Conservation (phyloP, 257 asterid species). For the Rubia yunnanensis region DNA sequence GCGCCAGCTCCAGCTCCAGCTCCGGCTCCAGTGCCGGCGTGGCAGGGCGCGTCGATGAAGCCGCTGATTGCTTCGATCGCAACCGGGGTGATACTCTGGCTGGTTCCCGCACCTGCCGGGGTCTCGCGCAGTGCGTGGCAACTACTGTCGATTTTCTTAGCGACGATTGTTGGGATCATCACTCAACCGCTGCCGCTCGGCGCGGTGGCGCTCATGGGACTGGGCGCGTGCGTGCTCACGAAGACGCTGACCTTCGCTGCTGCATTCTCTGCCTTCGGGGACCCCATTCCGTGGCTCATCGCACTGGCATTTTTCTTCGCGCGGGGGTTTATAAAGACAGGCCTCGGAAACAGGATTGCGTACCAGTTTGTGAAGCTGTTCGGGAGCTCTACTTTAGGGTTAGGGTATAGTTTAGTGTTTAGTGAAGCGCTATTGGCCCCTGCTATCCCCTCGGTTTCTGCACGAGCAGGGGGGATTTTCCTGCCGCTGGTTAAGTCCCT, state of each 20-base stretch:
- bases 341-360: conserved; percentile 86
- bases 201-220: conserved; percentile 86
- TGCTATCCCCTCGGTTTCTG: conserved; percentile 94
- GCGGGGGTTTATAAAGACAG: conserved; percentile 86
- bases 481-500: conserved; percentile 85
- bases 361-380: conserved; percentile 81
- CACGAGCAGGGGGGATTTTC: conserved; percentile 93
- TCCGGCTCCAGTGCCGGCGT: conserved; percentile 22
- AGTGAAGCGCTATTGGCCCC: conserved; percentile 97
- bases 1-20: background rate
- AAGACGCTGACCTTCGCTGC: conserved; percentile 84
- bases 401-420: conserved; percentile 88
- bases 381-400: conserved; percentile 76
- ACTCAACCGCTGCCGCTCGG: conserved; percentile 91
- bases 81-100: conserved; percentile 69
- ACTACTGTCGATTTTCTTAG: conserved; percentile 67
- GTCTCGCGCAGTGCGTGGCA: conserved; percentile 82
- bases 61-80: conserved; percentile 72
- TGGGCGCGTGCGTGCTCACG: conserved; percentile 77
- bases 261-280: conserved; percentile 93
- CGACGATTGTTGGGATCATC: conserved; percentile 88
- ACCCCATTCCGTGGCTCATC: conserved; percentile 92
- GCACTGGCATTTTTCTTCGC: conserved; percentile 95
- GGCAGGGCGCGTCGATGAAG: conserved; percentile 80
- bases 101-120: conserved; percentile 73